Conservation (phyloP, 805 yeast species). For the Suhomyces kilbournensis region DNA sequence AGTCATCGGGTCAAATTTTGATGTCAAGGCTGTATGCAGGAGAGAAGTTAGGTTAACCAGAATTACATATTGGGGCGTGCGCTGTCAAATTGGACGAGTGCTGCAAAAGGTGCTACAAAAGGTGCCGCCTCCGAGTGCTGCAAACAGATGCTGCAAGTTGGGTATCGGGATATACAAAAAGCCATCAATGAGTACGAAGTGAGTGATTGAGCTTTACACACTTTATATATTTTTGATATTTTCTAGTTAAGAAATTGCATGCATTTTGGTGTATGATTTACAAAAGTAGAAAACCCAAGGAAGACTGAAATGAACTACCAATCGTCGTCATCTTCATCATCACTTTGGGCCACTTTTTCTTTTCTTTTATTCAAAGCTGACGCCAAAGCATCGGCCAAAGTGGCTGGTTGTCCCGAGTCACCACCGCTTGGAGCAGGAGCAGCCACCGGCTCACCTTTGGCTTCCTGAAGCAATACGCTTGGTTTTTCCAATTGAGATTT, state of each 20-base stretch:
- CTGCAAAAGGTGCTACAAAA: too few species aligned
- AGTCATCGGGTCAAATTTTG: background rate
- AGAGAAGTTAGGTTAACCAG: background rate
- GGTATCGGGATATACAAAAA: too few species aligned
- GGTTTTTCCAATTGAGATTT: constrained; percentile 82
- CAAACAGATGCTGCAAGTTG: too few species aligned
- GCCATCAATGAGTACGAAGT: too few species aligned
- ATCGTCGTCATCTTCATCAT: constrained; percentile 79
- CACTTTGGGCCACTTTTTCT: constrained; percentile 74
- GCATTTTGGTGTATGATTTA: background rate
- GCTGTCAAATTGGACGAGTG: background rate
- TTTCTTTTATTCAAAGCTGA: constrained; percentile 83
- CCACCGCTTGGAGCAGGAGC: constrained; percentile 33
- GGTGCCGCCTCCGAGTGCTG: background rate
- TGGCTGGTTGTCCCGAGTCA: constrained; percentile 56
- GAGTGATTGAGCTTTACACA: too few species aligned
- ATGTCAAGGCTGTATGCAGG: background rate
- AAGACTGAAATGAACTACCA: constrained; percentile 19
- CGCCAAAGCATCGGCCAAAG: constrained; percentile 82
- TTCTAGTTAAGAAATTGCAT: background rate
- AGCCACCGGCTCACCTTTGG: constrained; percentile 56
- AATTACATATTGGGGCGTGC: background rate
- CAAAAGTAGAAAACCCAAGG: background rate
- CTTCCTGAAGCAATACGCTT: constrained; percentile 66
- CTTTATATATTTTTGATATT: background rate